Percentiles rank a stretch among this genome's conserved stretches.
phyloP scores from a whole-genome alignment of 371 early-diverging fungal species.

The Apophysomyces elegans region DNA sequence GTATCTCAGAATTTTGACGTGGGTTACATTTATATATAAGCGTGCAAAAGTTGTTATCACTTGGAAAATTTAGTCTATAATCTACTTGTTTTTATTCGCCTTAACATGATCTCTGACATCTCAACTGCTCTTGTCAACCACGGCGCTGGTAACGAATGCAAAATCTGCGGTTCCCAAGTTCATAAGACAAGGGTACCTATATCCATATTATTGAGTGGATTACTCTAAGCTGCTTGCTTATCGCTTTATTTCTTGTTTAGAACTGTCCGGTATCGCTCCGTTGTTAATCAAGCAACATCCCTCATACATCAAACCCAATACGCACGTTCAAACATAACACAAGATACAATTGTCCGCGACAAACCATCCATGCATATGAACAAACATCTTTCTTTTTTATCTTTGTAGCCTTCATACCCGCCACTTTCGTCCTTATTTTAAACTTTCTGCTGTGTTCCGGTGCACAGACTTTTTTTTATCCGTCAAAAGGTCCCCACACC shows the following conservation, averaged over 20 bases:
- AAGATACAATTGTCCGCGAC: neutral
- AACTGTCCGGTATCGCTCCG: neutral
- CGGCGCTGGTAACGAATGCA: neutral
- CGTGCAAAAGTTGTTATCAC: neutral
- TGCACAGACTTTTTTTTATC: constrained; percentile 12
- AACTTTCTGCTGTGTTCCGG: constrained; percentile 12
- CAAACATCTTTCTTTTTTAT: neutral
- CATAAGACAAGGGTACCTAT: neutral
- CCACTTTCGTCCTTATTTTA: constrained; percentile 10
- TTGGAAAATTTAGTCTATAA: neutral
- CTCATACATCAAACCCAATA: too few relatives aligned
- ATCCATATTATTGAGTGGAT: neutral
- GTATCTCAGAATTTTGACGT: constrained; percentile 11
- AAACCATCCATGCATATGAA: constrained; percentile 6
- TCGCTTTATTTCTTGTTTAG: neutral
- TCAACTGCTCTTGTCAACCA: neutral
- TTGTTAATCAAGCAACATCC: neutral
- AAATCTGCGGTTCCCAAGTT: neutral
- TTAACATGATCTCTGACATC: neutral
- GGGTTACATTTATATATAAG: constrained; percentile 1
- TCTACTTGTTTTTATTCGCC: neutral
- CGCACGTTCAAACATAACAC: neutral
- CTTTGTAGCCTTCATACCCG: constrained; percentile 10
- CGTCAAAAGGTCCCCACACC: constrained; percentile 11
- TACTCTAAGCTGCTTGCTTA: neutral